These are phyloP conservation scores for Myxozyma udenii DNA, from an alignment of 805 yeast genomes.

Conservation along the genomic window DNA sequence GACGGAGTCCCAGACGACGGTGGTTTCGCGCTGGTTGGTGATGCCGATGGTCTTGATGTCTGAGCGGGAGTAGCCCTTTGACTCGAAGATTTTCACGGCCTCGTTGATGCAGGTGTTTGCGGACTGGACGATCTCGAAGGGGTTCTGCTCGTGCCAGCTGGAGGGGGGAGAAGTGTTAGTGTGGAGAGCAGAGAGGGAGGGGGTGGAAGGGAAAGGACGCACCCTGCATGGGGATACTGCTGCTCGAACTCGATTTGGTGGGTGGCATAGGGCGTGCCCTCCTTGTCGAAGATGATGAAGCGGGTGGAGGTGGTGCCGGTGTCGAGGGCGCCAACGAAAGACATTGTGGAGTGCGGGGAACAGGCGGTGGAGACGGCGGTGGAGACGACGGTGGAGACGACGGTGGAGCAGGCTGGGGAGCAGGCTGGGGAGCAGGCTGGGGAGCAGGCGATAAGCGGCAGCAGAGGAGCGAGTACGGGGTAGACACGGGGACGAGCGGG, in stretches of 20 bases:
- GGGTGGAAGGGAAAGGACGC: not conserved
- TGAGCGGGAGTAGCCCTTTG: slow-evolving; percentile 35
- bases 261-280: slow-evolving; percentile 76
- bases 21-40: slow-evolving; percentile 95
- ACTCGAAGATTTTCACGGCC: slow-evolving; percentile 37
- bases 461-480: not conserved
- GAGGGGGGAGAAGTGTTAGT: not conserved
- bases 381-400: not conserved
- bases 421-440: not conserved
- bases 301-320: slow-evolving; percentile 30
- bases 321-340: slow-evolving; percentile 29
- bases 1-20: slow-evolving; percentile 72
- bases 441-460: not conserved
- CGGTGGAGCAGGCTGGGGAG: too few relatives aligned
- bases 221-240: slow-evolving; percentile 41
- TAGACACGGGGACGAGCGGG: not conserved
- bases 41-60: slow-evolving; percentile 74
- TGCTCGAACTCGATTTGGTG: slow-evolving; percentile 83
- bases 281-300: slow-evolving; percentile 70
- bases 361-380: not conserved
- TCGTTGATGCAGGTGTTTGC: slow-evolving; percentile 67
- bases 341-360: slow-evolving; percentile 3
- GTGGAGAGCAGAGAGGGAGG: not conserved
- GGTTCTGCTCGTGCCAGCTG: slow-evolving; percentile 87
- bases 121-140: slow-evolving; percentile 73